Conservation (phyloP, 495 filamentous ascomycete species). For the Astrothelium subdiscretum region DNA sequence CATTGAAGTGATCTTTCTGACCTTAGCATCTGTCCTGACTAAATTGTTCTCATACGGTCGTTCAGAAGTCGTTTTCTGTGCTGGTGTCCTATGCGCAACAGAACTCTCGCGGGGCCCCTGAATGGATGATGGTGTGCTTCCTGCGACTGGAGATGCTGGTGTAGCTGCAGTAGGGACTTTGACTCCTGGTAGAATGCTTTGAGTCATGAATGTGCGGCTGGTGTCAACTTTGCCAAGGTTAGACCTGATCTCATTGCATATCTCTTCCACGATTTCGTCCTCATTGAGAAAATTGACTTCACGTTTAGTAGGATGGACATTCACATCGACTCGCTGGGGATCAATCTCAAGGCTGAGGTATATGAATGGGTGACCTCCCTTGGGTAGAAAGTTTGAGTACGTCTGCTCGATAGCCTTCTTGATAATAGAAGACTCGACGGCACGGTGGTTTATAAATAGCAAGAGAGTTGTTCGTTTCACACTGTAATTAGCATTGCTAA, state of each 20-base stretch:
- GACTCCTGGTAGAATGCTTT: slow-evolving; percentile 70
- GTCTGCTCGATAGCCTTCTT: slow-evolving; percentile 87
- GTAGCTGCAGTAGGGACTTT: slow-evolving; percentile 30
- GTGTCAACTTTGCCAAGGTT: slow-evolving; percentile 84
- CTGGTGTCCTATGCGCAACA: slow-evolving; percentile 16
- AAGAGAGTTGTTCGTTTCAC: slow-evolving; percentile 82
- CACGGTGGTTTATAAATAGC: slow-evolving; percentile 94
- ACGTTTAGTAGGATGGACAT: slow-evolving; percentile 93
- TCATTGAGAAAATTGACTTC: slow-evolving; percentile 98
- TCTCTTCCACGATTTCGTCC: slow-evolving; percentile 84
- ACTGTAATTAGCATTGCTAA: slow-evolving; percentile 92
- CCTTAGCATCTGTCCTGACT: slow-evolving; percentile 77
- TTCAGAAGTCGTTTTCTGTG: slow-evolving; percentile 31
- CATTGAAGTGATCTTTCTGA: slow-evolving; percentile 96
- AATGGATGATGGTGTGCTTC: not conserved
- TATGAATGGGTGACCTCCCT: slow-evolving; percentile 87
- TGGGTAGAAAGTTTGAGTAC: slow-evolving; percentile 82
- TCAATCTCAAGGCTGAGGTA: slow-evolving; percentile 93
- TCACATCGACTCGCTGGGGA: slow-evolving; percentile 88
- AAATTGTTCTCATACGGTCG: slow-evolving; percentile 81
- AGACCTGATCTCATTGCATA: slow-evolving; percentile 69
- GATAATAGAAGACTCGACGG: slow-evolving; percentile 85
- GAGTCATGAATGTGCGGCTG: slow-evolving; percentile 87
- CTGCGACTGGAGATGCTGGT: slow-evolving; percentile 19
- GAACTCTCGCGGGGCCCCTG: slow-evolving; percentile 3